These are phyloP conservation scores for Pistacia integerrima DNA, from an alignment of 345 rosid species.

Conservation along the genomic window DNA sequence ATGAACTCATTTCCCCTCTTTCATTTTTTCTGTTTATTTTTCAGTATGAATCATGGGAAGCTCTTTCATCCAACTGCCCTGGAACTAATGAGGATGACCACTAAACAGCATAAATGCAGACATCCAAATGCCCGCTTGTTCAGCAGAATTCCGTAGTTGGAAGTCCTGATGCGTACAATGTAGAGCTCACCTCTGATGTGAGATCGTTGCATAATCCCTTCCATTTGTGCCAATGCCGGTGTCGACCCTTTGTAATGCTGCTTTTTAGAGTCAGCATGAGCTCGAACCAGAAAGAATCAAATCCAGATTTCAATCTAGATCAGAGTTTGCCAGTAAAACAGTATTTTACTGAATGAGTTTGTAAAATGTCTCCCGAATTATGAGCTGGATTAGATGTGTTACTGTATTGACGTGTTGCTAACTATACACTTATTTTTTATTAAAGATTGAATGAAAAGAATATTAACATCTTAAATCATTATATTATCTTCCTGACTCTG, in stretches of 20 bases:
- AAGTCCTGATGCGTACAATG: not conserved
- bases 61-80: conserved; percentile 74
- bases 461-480: not conserved
- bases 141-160: not conserved
- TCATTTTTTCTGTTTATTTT: conserved; percentile 13
- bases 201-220: not conserved
- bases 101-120: conserved; percentile 18
- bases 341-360: not conserved
- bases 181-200: not conserved
- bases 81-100: conserved; percentile 84
- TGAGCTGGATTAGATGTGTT: not conserved
- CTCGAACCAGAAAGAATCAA: not conserved
- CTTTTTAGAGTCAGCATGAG: not conserved
- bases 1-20: not conserved
- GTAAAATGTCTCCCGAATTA: too few relatives aligned
- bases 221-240: not conserved
- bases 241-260: not conserved
- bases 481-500: not conserved
- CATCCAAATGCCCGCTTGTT: not conserved
- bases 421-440: not conserved
- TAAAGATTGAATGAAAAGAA: not conserved
- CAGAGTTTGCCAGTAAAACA: not conserved
- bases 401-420: not conserved
- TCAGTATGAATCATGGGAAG: conserved; percentile 87
- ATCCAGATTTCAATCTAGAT: not conserved